phyloP scores from a whole-genome alignment of 2,329 filamentous ascomycete genomes.

The Fusarium burgessii region DNA sequence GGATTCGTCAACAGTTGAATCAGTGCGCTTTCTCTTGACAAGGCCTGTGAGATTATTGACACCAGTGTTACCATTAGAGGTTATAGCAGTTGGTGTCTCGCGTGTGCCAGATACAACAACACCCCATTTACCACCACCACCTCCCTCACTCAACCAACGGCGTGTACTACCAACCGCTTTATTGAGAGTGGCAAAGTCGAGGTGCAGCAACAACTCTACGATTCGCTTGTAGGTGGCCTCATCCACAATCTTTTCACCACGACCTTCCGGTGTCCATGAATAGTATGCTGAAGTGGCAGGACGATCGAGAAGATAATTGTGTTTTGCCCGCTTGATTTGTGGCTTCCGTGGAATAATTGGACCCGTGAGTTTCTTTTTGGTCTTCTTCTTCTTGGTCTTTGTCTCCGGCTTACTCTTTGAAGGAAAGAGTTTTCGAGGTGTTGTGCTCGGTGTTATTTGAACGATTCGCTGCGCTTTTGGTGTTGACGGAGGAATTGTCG shows the following conservation, averaged over 20 bases:
- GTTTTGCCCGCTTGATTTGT: conserved; percentile 70
- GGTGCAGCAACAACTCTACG: conserved; percentile 75
- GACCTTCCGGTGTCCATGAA: conserved; percentile 70
- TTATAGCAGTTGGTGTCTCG: conserved; percentile 35
- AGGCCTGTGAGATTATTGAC: conserved; percentile 64
- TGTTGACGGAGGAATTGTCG: conserved; percentile 46
- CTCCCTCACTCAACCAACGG: conserved; percentile 78
- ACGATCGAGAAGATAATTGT: conserved; percentile 62
- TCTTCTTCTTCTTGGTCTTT: conserved; percentile 48
- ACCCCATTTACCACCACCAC: conserved; percentile 65
- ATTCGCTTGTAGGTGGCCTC: conserved; percentile 75
- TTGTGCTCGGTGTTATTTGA: conserved; percentile 49
- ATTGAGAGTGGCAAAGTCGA: conserved; percentile 77
- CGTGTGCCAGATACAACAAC: conserved; percentile 61
- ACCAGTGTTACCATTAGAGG: conserved; percentile 14
- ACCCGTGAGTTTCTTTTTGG: conserved; percentile 65
- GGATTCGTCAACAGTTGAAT: conserved; percentile 38
- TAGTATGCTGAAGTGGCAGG: conserved; percentile 72
- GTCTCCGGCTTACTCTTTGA: conserved; percentile 31
- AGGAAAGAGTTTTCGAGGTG: conserved; percentile 51
- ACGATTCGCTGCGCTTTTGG: conserved; percentile 48
- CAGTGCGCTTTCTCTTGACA: conserved; percentile 60
- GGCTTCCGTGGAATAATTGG: conserved; percentile 73
- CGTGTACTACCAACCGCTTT: conserved; percentile 73
- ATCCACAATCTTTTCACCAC: conserved; percentile 73